Evolutionary conservation across 2,329 filamentous ascomycete species (phyloP).

Genomic region (Diplocarpon mali): DNA sequence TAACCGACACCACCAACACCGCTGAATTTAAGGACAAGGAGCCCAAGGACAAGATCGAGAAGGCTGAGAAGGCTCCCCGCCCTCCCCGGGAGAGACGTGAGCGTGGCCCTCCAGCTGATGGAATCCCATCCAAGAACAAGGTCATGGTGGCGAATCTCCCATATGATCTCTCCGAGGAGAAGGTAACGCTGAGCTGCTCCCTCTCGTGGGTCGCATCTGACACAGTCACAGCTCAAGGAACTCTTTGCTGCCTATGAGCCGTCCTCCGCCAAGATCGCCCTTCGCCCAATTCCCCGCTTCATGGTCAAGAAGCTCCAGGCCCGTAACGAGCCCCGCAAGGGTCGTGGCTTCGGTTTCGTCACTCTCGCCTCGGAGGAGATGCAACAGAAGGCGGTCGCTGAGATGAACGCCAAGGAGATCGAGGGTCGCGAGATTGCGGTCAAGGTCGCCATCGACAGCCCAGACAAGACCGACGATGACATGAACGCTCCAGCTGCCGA

Average conservation of each 20-base stretch:
- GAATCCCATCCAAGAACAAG: conserved; percentile 98
- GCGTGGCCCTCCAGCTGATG: conserved; percentile 93
- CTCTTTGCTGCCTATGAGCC: conserved; percentile 90
- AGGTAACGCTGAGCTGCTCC: conserved; percentile 46
- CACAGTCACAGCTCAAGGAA: conserved; percentile 69
- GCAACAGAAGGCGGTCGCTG: conserved; percentile 90
- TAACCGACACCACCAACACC: conserved; percentile 51
- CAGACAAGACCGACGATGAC: conserved; percentile 89
- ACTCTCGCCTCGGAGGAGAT: conserved; percentile 90
- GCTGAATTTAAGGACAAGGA: conserved; percentile 37
- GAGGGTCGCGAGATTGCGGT: conserved; percentile 98
- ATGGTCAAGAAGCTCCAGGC: conserved; percentile 99
- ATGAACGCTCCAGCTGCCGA: conserved; percentile 42
- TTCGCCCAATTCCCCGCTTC: conserved; percentile 96
- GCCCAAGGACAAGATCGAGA: conserved; percentile 35
- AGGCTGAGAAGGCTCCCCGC: conserved; percentile 30
- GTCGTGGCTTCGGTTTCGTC: conserved; percentile 96
- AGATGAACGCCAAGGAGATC: conserved; percentile 99
- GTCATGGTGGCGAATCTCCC: conserved; percentile 99
- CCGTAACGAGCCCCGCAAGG: conserved; percentile 96
- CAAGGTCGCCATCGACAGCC: conserved; percentile 99
- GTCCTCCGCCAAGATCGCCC: conserved; percentile 92
- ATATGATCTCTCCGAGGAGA: conserved; percentile 95
- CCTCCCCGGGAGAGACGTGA: conserved; percentile 54
- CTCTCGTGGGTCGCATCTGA: conserved; percentile 1